These are phyloP conservation scores for Setomelanomma holmii DNA, from an alignment of 2,329 filamentous ascomycete species.

Conservation along the genomic window DNA sequence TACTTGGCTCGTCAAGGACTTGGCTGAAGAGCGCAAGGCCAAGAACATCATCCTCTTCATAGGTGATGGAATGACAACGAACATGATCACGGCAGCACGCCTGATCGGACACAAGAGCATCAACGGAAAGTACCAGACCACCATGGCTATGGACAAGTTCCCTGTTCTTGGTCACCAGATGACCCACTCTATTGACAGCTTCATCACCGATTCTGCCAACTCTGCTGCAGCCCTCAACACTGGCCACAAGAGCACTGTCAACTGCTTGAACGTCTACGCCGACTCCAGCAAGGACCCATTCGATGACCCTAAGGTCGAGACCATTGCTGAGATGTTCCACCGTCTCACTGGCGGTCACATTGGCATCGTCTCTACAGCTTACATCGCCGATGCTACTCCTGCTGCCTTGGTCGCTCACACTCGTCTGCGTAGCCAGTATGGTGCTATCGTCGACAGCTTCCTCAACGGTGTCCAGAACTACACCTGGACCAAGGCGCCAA, in stretches of 20 bases:
- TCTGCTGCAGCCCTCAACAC: conserved; percentile 81
- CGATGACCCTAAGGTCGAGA: conserved; percentile 88
- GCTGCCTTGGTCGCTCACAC: conserved; percentile 69
- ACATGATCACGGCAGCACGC: conserved; percentile 81
- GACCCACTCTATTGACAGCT: conserved; percentile 83
- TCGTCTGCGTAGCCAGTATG: conserved; percentile 72
- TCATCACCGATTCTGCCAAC: conserved; percentile 88
- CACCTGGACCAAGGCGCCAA: conserved; percentile 77
- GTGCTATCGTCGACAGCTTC: conserved; percentile 75
- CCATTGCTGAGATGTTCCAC: conserved; percentile 78
- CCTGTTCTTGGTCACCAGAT: conserved; percentile 88
- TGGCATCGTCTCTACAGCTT: conserved; percentile 77
- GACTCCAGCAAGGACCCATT: conserved; percentile 76
- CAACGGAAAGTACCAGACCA: conserved; percentile 82
- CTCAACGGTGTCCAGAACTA: conserved; percentile 80
- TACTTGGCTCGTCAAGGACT: conserved; percentile 77
- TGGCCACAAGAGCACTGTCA: conserved; percentile 84
- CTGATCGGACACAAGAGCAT: conserved; percentile 81
- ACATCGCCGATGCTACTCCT: conserved; percentile 81
- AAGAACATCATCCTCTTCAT: conserved; percentile 90
- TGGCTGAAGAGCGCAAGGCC: conserved; percentile 73
- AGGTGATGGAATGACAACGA: conserved; percentile 73
- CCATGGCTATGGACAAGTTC: conserved; percentile 81
- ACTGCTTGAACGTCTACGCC: conserved; percentile 80
- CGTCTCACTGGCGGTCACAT: conserved; percentile 69